These are phyloP conservation scores for Pseudognaphalium luteoalbum DNA, from an alignment of 129 eudicot genomes.

Conservation along the genomic window DNA sequence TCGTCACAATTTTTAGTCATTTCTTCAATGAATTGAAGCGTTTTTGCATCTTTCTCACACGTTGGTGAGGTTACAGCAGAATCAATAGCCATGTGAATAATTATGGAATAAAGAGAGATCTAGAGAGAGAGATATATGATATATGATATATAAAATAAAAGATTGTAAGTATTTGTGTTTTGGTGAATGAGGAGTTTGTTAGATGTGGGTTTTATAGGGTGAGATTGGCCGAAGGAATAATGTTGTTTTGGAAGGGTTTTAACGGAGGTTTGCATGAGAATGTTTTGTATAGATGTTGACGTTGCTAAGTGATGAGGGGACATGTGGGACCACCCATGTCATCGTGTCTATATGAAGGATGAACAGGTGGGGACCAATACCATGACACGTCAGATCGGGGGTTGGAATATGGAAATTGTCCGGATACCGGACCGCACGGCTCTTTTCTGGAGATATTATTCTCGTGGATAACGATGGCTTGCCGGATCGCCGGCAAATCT, in stretches of 20 bases:
- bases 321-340: conserved; percentile 56
- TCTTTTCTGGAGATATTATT: conserved; percentile 41
- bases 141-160: too few species aligned
- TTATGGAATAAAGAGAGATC: too few species aligned
- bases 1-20: conserved; percentile 38
- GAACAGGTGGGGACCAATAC: conserved; percentile 40
- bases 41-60: conserved; percentile 41
- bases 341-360: conserved; percentile 9
- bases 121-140: too few species aligned
- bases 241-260: conserved; percentile 44
- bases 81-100: conserved; percentile 30
- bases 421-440: conserved; percentile 41
- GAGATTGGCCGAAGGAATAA: conserved; percentile 29
- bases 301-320: conserved; percentile 30
- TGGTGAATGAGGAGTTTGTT: conserved; percentile 18
- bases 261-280: conserved; percentile 48
- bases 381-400: conserved; percentile 46
- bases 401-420: conserved; percentile 38
- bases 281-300: conserved; percentile 33
- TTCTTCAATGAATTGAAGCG: conserved; percentile 42
- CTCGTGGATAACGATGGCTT: conserved; percentile 48
- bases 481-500: conserved; percentile 59
- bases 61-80: conserved; percentile 26
- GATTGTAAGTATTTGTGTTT: neutral
- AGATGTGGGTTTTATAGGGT: conserved; percentile 28